Percentiles rank a stretch among this genome's conserved stretches.
Conservation (phyloP, 495 filamentous ascomycete species). For the Cudoniella acicularis region DNA sequence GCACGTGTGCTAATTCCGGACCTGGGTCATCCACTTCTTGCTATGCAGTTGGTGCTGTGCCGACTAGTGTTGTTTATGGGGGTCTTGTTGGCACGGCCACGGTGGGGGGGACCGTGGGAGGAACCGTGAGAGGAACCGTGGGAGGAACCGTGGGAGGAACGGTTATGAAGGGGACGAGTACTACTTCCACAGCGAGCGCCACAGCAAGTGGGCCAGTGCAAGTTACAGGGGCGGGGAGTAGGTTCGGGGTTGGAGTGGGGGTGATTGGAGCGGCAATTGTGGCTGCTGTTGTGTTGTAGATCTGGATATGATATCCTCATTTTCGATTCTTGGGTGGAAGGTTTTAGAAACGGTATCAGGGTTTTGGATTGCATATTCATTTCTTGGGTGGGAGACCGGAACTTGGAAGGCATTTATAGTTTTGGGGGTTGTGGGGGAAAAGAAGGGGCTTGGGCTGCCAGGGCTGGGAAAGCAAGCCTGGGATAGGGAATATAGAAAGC, state of each 20-base stretch:
- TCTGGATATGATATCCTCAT: background rate
- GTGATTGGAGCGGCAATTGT: background rate
- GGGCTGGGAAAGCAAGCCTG: too few relatives aligned
- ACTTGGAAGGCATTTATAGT: background rate
- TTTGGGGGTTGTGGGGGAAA: background rate
- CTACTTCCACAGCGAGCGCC: background rate
- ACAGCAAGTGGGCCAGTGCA: background rate
- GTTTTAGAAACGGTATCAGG: background rate
- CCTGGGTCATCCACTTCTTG: background rate
- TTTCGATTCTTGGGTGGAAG: background rate
- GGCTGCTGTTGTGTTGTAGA: background rate
- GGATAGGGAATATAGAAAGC: too few relatives aligned
- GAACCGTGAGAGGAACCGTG: background rate
- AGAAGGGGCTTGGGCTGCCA: background rate
- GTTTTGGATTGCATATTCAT: background rate
- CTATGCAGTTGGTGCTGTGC: conserved; percentile 5
- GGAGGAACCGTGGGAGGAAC: background rate
- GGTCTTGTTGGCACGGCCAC: background rate
- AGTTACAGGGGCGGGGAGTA: background rate
- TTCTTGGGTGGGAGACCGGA: background rate
- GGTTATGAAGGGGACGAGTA: background rate
- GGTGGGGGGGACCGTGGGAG: background rate
- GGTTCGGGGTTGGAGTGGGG: background rate
- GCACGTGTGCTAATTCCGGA: conserved; percentile 1
- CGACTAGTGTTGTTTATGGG: background rate